Percentiles rank a stretch among this genome's conserved stretches.
Evolutionary conservation across 495 filamentous ascomycete genomes (phyloP).

Genomic region (Stereocaulon alpinum): DNA sequence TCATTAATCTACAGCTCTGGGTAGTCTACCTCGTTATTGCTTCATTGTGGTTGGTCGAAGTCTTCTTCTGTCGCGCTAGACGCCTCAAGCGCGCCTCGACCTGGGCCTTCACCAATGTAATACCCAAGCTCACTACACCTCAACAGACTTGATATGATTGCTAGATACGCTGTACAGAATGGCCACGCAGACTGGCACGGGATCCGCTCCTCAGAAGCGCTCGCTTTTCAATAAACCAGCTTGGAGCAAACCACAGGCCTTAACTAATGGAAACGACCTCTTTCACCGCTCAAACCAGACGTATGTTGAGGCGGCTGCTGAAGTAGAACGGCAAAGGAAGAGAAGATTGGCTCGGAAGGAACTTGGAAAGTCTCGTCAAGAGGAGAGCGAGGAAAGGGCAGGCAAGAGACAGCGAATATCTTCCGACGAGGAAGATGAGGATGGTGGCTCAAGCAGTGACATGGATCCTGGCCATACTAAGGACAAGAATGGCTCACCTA

Average conservation of each 20-base stretch:
- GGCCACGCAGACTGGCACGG: constrained; percentile 2
- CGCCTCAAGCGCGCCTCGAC: background rate
- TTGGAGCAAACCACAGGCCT: constrained; percentile 37
- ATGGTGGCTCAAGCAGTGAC: constrained; percentile 10
- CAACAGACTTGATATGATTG: background rate
- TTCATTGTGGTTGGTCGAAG: background rate
- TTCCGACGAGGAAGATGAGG: constrained; percentile 17
- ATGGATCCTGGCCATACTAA: constrained; percentile 5
- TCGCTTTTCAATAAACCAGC: constrained; percentile 60
- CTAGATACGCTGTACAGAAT: background rate
- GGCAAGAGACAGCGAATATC: constrained; percentile 17
- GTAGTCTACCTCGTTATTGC: background rate
- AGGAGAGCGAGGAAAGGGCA: constrained; percentile 10
- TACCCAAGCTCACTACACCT: background rate
- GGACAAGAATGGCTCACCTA: background rate
- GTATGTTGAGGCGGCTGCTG: constrained; percentile 48
- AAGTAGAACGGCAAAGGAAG: constrained; percentile 35
- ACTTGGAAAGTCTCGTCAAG: constrained; percentile 27
- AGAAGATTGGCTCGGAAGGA: constrained; percentile 27
- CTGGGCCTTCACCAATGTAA: background rate
- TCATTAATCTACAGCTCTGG: no score
- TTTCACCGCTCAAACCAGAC: constrained; percentile 58
- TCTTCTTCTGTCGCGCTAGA: background rate
- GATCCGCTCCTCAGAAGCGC: constrained; percentile 35
- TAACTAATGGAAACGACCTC: constrained; percentile 43